phyloP scores from a whole-genome alignment of 164 flowering plant genomes.

The Annona squamosa region DNA sequence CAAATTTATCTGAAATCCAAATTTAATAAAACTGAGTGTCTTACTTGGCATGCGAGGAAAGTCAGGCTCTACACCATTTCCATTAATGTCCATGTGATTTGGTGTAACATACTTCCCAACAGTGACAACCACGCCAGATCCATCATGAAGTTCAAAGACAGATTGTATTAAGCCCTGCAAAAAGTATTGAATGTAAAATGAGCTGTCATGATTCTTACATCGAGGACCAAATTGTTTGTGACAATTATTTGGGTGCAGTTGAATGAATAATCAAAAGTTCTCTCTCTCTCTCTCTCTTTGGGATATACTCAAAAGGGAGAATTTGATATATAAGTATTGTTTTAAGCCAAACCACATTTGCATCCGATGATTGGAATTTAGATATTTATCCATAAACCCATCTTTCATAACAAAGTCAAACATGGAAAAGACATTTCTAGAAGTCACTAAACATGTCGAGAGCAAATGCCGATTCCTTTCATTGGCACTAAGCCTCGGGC shows the following conservation, averaged over 20 bases:
- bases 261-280: too few species aligned
- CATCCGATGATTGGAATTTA: too few species aligned
- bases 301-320: too few species aligned
- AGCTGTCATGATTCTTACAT: background rate
- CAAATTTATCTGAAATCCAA: background rate
- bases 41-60: constrained; percentile 66
- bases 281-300: too few species aligned
- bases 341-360: too few species aligned
- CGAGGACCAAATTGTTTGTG: too few species aligned
- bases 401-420: too few species aligned
- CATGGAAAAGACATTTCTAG: too few species aligned
- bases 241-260: too few species aligned
- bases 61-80: constrained; percentile 88
- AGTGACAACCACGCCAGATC: constrained; percentile 93
- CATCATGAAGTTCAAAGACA: constrained; percentile 89
- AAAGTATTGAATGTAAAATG: background rate
- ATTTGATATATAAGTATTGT: too few species aligned
- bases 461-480: background rate
- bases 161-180: constrained; percentile 88
- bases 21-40: background rate
- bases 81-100: constrained; percentile 82
- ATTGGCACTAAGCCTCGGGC: background rate
- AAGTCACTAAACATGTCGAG: background rate
- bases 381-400: too few species aligned
- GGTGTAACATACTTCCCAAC: constrained; percentile 95